Evolutionary conservation across 208 protist genomes (phyloP), one percentile per base, ranked within the genome.

Genomic region (Leishmania arabica): DNA sequence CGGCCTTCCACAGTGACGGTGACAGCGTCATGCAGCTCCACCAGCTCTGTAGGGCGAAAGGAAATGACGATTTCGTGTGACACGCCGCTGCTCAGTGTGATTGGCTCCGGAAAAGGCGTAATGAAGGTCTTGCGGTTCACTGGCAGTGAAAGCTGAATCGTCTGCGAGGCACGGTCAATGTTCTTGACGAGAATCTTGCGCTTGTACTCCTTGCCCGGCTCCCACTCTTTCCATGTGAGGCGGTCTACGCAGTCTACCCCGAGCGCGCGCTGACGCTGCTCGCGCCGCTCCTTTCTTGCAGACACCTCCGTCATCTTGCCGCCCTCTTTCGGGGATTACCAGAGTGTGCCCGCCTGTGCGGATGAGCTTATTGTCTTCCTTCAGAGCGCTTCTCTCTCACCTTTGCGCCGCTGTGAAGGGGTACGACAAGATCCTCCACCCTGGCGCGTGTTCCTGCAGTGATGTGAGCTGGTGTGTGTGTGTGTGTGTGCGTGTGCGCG

Each of bases 121-220:
- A 97, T 86, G 77, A 98, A 98, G 42, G 84, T 90, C 21, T 84
- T 86, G 53, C 87, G 92, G 73, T 86, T 84, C 81, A 89, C 72
- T 4, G 97, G 96, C 34, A 98, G 88, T 47, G 86, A 80, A 83
- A 98, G 97, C 77, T 84, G 77, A 47, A 99, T 91, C 31, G 87
- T 93, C 82, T 98, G 94, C 15, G 89, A 87, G 31, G 87, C 79
- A 11, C 51, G 71, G 64, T 93, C 92, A 31, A 95, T 31, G 84
- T 99, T 99, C 56, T 95, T 96, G 60, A 99, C 87, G 40, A 90
- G 84, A n/a, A 99, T 83, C 81, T 89, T 91, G 42, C 90, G 89
- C n/a, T 84, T 88, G 85, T 98, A 97, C 87, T 98, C 94, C 27
- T 89, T 88, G 2, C 93, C 95, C 21, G 95, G 90, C 65, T 92